These are phyloP conservation scores for Aaosphaeria pasadenensis DNA, from an alignment of 2,329 filamentous ascomycete species.

Conservation along the genomic window DNA sequence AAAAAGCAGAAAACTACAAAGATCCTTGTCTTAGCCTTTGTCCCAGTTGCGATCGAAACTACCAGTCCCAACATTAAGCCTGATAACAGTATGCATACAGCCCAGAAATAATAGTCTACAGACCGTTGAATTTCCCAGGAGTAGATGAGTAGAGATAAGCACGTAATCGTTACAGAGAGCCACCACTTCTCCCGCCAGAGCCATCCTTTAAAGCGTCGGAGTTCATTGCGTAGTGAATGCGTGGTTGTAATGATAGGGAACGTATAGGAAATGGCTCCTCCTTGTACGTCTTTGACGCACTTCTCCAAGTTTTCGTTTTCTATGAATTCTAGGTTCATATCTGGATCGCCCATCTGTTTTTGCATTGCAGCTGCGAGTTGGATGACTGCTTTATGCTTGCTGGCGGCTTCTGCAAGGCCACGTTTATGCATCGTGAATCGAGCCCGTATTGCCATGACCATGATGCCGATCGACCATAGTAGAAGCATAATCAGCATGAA, in stretches of 20 bases:
- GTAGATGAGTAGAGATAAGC: not conserved
- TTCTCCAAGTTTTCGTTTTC: not conserved
- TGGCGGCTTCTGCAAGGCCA: conserved; percentile 4
- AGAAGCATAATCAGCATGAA: conserved; percentile 10
- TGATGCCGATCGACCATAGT: conserved; percentile 15
- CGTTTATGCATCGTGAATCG: conserved; percentile 5
- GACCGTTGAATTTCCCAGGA: not conserved
- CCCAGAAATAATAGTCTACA: not conserved
- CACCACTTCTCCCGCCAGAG: not conserved
- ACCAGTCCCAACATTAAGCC: not conserved
- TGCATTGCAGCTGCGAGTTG: conserved; percentile 18
- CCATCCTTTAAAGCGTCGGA: not conserved
- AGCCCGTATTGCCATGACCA: conserved; percentile 13
- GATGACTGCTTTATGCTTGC: conserved; percentile 16
- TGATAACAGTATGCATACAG: not conserved
- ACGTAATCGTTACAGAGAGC: not conserved
- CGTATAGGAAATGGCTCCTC: not conserved
- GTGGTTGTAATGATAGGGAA: not conserved
- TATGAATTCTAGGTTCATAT: not conserved
- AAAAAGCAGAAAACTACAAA: not conserved
- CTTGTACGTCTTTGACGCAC: not conserved
- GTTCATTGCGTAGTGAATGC: not conserved
- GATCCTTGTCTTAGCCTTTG: not conserved
- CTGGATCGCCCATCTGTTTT: not conserved
- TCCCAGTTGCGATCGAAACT: not conserved